Evolutionary conservation across 2,329 filamentous ascomycete species (phyloP).

Genomic region (Amauroascus niger): DNA sequence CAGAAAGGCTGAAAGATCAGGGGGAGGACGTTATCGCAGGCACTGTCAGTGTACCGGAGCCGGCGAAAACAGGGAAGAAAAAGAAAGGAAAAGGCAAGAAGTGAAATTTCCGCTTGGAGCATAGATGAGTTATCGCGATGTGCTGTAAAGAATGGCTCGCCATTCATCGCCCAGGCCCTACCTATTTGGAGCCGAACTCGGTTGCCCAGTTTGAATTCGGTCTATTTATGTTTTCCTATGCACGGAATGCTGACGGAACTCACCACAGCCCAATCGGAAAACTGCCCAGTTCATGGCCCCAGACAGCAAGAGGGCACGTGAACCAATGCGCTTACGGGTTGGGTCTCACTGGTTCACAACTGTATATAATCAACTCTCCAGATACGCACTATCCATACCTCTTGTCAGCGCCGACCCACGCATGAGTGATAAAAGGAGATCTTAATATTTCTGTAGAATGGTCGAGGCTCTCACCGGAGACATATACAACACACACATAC

Average conservation of each 20-base stretch:
- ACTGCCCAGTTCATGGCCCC: not conserved
- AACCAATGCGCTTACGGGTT: not conserved
- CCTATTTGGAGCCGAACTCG: not conserved
- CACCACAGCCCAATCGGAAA: not conserved
- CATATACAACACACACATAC: not conserved
- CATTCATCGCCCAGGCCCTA: not conserved
- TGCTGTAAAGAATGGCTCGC: not conserved
- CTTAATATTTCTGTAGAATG: not conserved
- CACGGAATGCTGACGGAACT: not conserved
- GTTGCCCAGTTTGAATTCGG: not conserved
- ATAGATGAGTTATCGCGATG: not conserved
- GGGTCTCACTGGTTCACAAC: not conserved
- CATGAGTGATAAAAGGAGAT: too few relatives aligned
- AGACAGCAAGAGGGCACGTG: slow-evolving; percentile 4
- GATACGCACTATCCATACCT: not conserved
- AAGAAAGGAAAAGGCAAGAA: slow-evolving; percentile 25
- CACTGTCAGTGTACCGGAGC: slow-evolving; percentile 55
- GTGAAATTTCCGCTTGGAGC: not conserved
- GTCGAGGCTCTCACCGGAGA: not conserved
- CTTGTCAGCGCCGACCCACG: not conserved
- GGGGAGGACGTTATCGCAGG: slow-evolving; percentile 68
- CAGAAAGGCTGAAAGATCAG: slow-evolving; percentile 64
- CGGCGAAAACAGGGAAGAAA: slow-evolving; percentile 45
- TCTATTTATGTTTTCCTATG: not conserved
- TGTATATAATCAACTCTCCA: not conserved